Evolutionary conservation across 2,329 filamentous ascomycete genomes (phyloP), one percentile per base, ranked within the genome.

Genomic region (Chaetomiaceae sp.): DNA sequence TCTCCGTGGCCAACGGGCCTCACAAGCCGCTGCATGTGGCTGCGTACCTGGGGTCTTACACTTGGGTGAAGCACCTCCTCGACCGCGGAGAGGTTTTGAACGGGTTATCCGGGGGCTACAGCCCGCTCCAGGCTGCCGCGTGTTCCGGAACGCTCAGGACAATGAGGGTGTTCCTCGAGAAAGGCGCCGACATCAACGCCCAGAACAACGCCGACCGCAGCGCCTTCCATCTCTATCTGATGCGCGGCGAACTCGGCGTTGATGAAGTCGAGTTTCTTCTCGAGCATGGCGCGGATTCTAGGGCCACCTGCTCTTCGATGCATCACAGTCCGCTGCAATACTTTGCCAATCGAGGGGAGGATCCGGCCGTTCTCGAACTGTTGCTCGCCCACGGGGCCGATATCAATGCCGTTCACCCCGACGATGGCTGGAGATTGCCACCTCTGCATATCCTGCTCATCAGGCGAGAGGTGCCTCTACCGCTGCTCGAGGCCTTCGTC

Each of bases 21-120:
- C 54, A 55, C 38, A 54, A 53, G 19, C 50, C 58, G 4, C 27
- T 61, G 19, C 58, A 60, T 45, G 51, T 61, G 11, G 59, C 59
- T 1, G 47, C 56, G 1, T 52, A 51, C 19, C 36, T 60, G n/a
- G 58, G 56, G 0, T 47, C 60, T 1, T 27, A 15, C 20, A 53
- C 45, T 27, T 61, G 59, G 59, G 36, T 37, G 2, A 12, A 17
- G 17, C 56, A 58, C 20, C 46, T 60, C 0, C 45, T 60, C 11
- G 42, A 43, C 2, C 45, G 50, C 14, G 59, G 58, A 2, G 53
- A 52, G 25, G 56, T 54, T 7, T n/a, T 55, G 11, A 49, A 59
- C 31, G 47, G 17, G 6, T n/a, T 57, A 2, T 59, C 51, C 1
- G 25, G 19, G 3, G 54, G 54, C 0, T 59, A 34, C 45, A 54